These are phyloP conservation scores for Funneliformis caledonium DNA, from an alignment of 371 early-diverging fungal species.

Conservation along the genomic window DNA sequence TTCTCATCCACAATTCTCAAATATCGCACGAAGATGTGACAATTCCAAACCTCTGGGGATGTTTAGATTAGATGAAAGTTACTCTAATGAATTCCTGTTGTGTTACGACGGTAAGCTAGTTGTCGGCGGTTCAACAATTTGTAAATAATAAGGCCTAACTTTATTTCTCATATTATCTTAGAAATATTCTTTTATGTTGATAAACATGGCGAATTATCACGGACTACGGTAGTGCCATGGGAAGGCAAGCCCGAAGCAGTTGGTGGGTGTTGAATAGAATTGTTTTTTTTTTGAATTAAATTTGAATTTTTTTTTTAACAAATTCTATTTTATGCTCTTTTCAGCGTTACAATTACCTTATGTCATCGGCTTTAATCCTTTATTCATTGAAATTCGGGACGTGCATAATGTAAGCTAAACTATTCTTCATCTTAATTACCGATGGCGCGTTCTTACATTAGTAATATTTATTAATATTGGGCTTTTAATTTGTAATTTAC, in stretches of 20 bases:
- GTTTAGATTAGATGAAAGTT: conserved; percentile 66
- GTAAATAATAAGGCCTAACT: background rate
- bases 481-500: background rate
- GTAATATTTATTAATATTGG: background rate
- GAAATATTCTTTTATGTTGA: conserved; percentile 91
- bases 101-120: conserved; percentile 79
- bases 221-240: conserved; percentile 76
- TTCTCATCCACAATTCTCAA: conserved; percentile 42
- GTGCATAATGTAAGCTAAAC: conserved; percentile 64
- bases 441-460: too few species aligned
- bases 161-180: conserved; percentile 36
- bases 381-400: conserved; percentile 88
- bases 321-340: background rate
- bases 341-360: conserved; percentile 79
- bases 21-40: conserved; percentile 76
- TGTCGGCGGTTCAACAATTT: background rate
- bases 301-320: background rate
- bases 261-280: conserved; percentile 44
- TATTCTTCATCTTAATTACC: background rate
- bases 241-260: conserved; percentile 75
- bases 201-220: conserved; percentile 78
- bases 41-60: conserved; percentile 80
- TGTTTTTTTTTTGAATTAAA: background rate
- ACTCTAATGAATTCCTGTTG: conserved; percentile 74
- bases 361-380: conserved; percentile 86